A percentile compares a stretch with the other conserved stretches of the same genome.
Evolutionary conservation across 176 grass and related monocot species (phyloP).

Genomic region (Zizania latifolia): DNA sequence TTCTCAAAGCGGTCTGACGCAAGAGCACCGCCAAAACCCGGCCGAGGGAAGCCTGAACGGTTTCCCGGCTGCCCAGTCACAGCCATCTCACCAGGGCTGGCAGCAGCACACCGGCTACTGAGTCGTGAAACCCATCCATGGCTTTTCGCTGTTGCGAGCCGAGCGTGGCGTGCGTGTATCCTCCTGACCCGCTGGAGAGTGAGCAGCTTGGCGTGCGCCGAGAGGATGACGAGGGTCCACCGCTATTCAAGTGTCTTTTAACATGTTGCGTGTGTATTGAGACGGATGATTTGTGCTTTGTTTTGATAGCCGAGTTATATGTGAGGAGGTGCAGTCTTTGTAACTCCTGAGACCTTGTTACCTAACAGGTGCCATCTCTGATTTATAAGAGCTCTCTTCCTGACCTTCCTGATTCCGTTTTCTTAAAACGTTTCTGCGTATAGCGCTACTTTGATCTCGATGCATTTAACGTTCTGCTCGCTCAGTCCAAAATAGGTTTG

Average conservation of each 20-base stretch:
- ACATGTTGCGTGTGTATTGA: conserved; percentile 38
- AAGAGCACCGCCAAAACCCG: conserved; percentile 71
- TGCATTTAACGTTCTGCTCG: too few relatives aligned
- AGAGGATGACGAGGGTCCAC: conserved; percentile 13
- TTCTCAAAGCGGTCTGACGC: conserved; percentile 50
- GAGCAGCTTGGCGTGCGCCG: conserved; percentile 33
- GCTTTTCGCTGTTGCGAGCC: not conserved
- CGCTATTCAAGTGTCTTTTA: conserved; percentile 25
- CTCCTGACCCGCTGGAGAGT: conserved; percentile 19
- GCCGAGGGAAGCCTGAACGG: conserved; percentile 57
- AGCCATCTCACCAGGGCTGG: conserved; percentile 79
- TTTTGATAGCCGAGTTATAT: conserved; percentile 29
- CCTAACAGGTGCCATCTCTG: conserved; percentile 38
- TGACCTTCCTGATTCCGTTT: not conserved
- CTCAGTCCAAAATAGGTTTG: too few relatives aligned
- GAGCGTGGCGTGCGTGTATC: conserved; percentile 2
- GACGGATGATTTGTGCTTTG: conserved; percentile 18
- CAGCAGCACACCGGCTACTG: conserved; percentile 69
- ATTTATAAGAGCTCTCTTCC: not conserved
- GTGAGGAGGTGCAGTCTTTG: conserved; percentile 20
- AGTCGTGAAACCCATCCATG: too few relatives aligned
- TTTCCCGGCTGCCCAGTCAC: conserved; percentile 36
- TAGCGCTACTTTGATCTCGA: too few relatives aligned
- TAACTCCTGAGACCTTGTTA: conserved; percentile 36
- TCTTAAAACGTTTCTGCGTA: too few relatives aligned